Evolutionary conservation across 352 stramenopile genomes (phyloP), one percentile per base, ranked within the genome.

Genomic region (Globisporangium barbulae): DNA sequence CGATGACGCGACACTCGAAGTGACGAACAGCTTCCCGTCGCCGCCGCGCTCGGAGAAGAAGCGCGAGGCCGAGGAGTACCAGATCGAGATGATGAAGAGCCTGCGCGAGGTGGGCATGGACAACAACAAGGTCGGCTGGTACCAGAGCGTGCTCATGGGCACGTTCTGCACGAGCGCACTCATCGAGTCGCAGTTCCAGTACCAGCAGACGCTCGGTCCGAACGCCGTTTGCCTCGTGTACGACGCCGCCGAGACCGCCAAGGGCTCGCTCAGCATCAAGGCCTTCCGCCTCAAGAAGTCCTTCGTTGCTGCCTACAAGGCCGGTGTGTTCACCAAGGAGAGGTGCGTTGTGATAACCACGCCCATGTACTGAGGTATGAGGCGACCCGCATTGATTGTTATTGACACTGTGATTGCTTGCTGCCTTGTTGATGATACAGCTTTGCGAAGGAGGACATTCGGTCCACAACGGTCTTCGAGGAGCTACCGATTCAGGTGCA

Each of bases 61-160:
- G 68, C 79, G 88, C 41, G 83, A 91, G 30, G 76, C 83, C 44
- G 87, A 98, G 67, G 96, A 98, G 72, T 99, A 98, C 72, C 95
- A 99, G 78, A 85, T 98, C 25, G 95, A 99, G 79, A 99, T 99
- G 97, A 98, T 99, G 96, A 98, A 98, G 80, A 98, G 98, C 86
- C 75, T 99, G 50, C 88, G 95, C 53, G 96, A 99, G 76, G 85
- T 99, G 31, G 98, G 98, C 72, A 97, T 99, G 69, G 97, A 99
- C 76, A 99, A 98, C 81, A 99, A 99, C 79, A 98, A 97, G 75
- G 93, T 99, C 56, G 97, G 97, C 35, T 99, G 97, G 96, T 99
- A 99, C 82, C 95, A 99, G 73, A 98, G 91, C 35, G 98, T 98
- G 71, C 91, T 97, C 73, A 93, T 99, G 69, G 96, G 96, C 21